Evolutionary conservation across 129 eudicot genomes (phyloP), one percentile per base, ranked within the genome.

Genomic region (Ambrosia artemisiifolia): DNA sequence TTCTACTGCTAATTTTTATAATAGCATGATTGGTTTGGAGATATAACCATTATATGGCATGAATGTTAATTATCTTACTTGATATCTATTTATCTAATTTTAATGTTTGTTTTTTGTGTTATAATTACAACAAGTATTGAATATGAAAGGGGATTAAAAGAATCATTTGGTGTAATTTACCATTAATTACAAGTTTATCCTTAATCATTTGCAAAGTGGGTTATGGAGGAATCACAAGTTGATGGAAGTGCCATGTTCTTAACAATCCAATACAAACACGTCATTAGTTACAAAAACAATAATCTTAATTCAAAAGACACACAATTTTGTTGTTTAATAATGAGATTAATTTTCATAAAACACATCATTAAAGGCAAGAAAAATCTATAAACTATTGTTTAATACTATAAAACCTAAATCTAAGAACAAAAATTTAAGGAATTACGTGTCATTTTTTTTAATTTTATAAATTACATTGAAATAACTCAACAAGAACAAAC

Each of bases 131-230:
- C 2, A 40, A 10, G 44, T 40, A 40, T 40, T 40, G 6, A 53
- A 53, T 53, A 5, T 16, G 28, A 55, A 10, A 9, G 33, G 20
- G 62, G 10, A 19, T 55, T 2, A 55, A 55, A 20, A 42, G 38
- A 54, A 7, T 71, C 5, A 43, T 5, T 61, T 34, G 38, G 44
- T 33, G 54, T 63, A 36, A 33, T 63, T n/a, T 49, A 63, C 40
- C 71, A 63, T 63, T 34, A 63, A 34, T 30, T 28, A 75, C 46
- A 67, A 47, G 74, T 54, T 66, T 30, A 20, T 16, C 33, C 11
- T 65, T 76, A 76, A 67, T 67, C 61, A 76, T 67, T 44, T 76
- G 47, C 34, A 69, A 68, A 67, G 80, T 76, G 62, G 74, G 69
- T 75, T 64, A 28, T 11, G 35, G 19, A 42, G 71, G 64, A 63